Evolutionary conservation across 495 filamentous ascomycete genomes (phyloP).

Genomic region (Oleoguttula mirabilis): DNA sequence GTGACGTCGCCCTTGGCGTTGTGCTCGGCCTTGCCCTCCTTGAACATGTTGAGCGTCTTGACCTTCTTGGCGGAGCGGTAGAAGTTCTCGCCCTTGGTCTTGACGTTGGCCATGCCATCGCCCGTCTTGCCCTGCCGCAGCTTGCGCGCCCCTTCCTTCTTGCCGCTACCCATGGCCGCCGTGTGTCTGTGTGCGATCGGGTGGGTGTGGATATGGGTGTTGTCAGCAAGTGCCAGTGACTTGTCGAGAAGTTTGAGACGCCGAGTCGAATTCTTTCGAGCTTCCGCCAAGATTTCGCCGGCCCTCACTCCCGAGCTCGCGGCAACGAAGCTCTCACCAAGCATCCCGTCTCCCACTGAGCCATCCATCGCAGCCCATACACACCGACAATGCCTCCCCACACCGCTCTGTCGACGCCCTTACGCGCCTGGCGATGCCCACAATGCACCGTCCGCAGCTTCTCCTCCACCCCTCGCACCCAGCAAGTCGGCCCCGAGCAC

Average conservation of each 20-base stretch:
- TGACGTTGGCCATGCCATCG: conserved; percentile 81
- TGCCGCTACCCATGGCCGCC: conserved; percentile 77
- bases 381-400: conserved; percentile 12
- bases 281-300: too few species aligned
- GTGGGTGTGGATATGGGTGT: conserved; percentile 5
- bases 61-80: conserved; percentile 79
- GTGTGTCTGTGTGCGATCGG: too few species aligned
- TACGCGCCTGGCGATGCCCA: conserved; percentile 11
- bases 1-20: conserved; percentile 68
- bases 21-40: conserved; percentile 62
- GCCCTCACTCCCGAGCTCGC: too few species aligned
- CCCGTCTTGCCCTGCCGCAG: conserved; percentile 66
- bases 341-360: too few species aligned
- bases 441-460: conserved; percentile 30
- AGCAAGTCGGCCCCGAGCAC: conserved; percentile 48
- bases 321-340: too few species aligned
- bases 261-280: too few species aligned
- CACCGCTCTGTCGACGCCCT: neutral
- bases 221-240: too few species aligned
- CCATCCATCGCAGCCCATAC: too few species aligned
- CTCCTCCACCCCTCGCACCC: conserved; percentile 27
- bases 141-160: conserved; percentile 80
- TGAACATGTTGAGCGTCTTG: conserved; percentile 75
- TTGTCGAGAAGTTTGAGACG: too few species aligned
- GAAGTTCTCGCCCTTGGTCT: conserved; percentile 91